Evolutionary conservation across 2,329 filamentous ascomycete species (phyloP).

Genomic region (Huntiella decipiens): DNA sequence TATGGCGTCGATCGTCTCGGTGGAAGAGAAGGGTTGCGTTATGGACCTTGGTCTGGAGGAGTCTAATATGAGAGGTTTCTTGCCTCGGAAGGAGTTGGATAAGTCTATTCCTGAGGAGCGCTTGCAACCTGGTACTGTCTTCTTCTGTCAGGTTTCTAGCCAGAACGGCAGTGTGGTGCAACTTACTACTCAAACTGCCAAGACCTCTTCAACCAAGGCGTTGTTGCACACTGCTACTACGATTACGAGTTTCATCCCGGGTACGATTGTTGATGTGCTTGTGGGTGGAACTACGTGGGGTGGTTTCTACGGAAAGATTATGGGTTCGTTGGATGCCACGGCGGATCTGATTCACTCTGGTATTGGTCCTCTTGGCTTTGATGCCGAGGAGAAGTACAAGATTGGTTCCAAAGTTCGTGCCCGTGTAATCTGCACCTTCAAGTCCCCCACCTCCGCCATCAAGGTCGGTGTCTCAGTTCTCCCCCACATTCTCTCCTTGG

Average conservation of each 20-base stretch:
- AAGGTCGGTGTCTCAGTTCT: slow-evolving; percentile 80
- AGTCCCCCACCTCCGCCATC: slow-evolving; percentile 48
- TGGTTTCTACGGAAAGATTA: slow-evolving; percentile 75
- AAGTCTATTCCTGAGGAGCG: slow-evolving; percentile 41
- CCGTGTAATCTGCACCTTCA: slow-evolving; percentile 75
- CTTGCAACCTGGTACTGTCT: slow-evolving; percentile 65
- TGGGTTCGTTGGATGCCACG: slow-evolving; percentile 79
- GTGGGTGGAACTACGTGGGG: slow-evolving; percentile 54
- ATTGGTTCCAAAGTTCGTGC: slow-evolving; percentile 69
- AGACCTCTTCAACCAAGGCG: slow-evolving; percentile 46
- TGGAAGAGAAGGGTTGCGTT: slow-evolving; percentile 88
- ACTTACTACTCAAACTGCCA: slow-evolving; percentile 54
- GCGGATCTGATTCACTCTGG: slow-evolving; percentile 84
- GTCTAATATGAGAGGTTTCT: slow-evolving; percentile 55
- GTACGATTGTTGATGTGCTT: slow-evolving; percentile 72
- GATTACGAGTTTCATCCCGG: slow-evolving; percentile 77
- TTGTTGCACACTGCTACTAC: slow-evolving; percentile 60
- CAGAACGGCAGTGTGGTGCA: slow-evolving; percentile 73
- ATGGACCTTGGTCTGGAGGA: slow-evolving; percentile 75
- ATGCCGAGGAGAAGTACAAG: slow-evolving; percentile 63
- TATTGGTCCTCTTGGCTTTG: slow-evolving; percentile 45
- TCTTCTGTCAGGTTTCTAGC: slow-evolving; percentile 64
- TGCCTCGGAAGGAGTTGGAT: slow-evolving; percentile 68
- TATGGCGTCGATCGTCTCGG: slow-evolving; percentile 73
- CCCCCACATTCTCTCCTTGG: slow-evolving; percentile 58